phyloP scores from a whole-genome alignment of 1,139 yeast genomes.

The Geotrichum aggregatum region DNA sequence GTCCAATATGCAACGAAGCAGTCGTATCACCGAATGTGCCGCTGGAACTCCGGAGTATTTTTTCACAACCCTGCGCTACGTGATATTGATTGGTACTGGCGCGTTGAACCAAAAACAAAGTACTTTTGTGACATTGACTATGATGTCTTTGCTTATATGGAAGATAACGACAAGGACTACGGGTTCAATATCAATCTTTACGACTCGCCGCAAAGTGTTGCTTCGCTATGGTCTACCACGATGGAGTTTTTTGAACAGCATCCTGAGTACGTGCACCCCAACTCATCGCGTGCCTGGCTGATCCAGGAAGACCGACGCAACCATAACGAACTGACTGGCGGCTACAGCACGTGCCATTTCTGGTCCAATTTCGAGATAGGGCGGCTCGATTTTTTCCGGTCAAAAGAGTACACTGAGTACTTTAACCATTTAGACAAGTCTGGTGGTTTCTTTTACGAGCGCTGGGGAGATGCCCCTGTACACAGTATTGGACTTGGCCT shows the following conservation, averaged over 20 bases:
- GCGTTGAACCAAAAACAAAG: conserved; percentile 71
- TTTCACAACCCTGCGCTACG: conserved; percentile 58
- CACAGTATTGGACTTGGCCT: conserved; percentile 70
- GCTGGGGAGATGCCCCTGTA: conserved; percentile 93
- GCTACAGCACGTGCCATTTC: conserved; percentile 81
- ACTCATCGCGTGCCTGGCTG: conserved; percentile 72
- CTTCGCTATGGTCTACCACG: conserved; percentile 67
- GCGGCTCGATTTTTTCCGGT: conserved; percentile 73
- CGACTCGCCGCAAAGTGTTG: conserved; percentile 62
- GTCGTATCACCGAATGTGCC: conserved; percentile 79
- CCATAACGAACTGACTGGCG: conserved; percentile 51
- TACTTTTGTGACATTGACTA: conserved; percentile 66
- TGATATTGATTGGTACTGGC: conserved; percentile 64
- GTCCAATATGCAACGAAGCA: conserved; percentile 59
- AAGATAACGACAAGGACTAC: conserved; percentile 56
- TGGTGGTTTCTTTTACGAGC: conserved; percentile 79
- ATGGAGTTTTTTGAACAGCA: conserved; percentile 51
- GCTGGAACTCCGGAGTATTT: conserved; percentile 64
- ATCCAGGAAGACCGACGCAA: conserved; percentile 46
- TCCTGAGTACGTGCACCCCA: conserved; percentile 58
- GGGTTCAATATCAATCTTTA: conserved; percentile 68
- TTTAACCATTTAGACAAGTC: conserved; percentile 58
- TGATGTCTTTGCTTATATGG: conserved; percentile 73
- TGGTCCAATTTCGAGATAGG: conserved; percentile 84
- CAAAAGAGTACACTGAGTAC: conserved; percentile 62